phyloP scores from a whole-genome alignment of 805 yeast genomes.

The Nakazawaea pomicola region DNA sequence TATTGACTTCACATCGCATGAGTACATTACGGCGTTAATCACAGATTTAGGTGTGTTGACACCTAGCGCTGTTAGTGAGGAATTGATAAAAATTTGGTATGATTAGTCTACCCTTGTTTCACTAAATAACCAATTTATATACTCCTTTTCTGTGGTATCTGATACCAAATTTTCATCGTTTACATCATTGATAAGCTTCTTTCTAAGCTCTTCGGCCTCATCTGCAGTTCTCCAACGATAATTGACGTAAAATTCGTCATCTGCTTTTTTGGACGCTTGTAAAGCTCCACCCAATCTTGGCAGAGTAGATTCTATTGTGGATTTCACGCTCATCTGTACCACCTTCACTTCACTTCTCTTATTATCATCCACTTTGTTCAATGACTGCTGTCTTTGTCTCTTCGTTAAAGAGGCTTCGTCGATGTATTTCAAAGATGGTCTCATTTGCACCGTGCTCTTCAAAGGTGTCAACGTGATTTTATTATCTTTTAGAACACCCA shows the following conservation, averaged over 20 bases:
- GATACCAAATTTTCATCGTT: constrained; percentile 21
- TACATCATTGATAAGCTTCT: constrained; percentile 16
- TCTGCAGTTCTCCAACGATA: constrained; percentile 38
- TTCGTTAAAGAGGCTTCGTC: constrained; percentile 48
- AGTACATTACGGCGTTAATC: constrained; percentile 88
- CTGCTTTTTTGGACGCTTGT: constrained; percentile 54
- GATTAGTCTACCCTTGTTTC: constrained; percentile 41
- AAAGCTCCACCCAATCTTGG: constrained; percentile 67
- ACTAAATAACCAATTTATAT: constrained; percentile 24
- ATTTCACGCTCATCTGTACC: constrained; percentile 73
- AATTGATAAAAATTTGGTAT: constrained; percentile 96
- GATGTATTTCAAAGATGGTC: constrained; percentile 78
- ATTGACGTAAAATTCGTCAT: constrained; percentile 47
- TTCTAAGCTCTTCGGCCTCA: constrained; percentile 21
- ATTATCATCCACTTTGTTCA: constrained; percentile 13
- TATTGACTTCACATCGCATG: constrained; percentile 94
- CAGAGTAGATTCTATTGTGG: constrained; percentile 50
- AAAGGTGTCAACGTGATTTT: constrained; percentile 60
- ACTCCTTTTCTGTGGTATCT: constrained; percentile 25
- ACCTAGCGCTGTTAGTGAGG: constrained; percentile 98
- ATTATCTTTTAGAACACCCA: constrained; percentile 34
- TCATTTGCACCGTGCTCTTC: constrained; percentile 64
- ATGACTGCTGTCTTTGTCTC: constrained; percentile 23
- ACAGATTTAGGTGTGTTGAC: constrained; percentile 96
- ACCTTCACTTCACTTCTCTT: constrained; percentile 45